Base-by-base conservation (phyloP, 257 asterid species). In the Forsythia viridissima region DNA sequence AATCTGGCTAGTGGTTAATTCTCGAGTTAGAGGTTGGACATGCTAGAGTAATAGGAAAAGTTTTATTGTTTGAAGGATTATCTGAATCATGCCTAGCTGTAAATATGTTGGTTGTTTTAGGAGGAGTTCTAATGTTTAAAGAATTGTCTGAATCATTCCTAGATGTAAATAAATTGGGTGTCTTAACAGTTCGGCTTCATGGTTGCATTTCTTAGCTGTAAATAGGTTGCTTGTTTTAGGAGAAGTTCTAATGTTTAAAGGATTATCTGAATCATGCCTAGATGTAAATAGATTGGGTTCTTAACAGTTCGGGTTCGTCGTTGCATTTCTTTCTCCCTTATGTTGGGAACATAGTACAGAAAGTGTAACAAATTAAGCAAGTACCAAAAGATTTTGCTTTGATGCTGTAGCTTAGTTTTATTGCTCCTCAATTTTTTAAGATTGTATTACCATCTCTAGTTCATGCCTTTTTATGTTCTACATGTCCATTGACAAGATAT, bases 21-120 rank as follows among this genome's bases (percentile, higher is more conserved):
- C 15, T 71, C 21, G 70, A 73, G 59, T 76, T 51, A 72, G 63
- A 41, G n/a, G 69, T 71, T 63, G 77, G 38, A 51, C 34, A 48
- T 10, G 65, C 10, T 55, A 6, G 8, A 16, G 66, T n/a, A 57
- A 20, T 16, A 16, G 66, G 66, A n/a, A n/a, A 57, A 57, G 30
- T n/a, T 6, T n/a, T n/a, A 2, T 6, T 57, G 66, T n/a, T 57
- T n/a, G 66, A 57, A 57, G 66, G 6, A 52, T 57, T 57, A 6
- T 57, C 66, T 57, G 66, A n/a, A n/a, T n/a, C 66, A n/a, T 57
- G 34, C 66, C 66, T 18, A 55, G 65, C 4, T 52, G 15, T 52
- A 55, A 55, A 55, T 55, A 48, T 18, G 6, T 48, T 30, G 34
- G 34, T 30, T 30, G 34, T 30, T 30, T 30, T 48, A 4, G 57